Conservation (phyloP, 2,329 filamentous ascomycete genomes). For the Albophoma yamanashiensis region DNA sequence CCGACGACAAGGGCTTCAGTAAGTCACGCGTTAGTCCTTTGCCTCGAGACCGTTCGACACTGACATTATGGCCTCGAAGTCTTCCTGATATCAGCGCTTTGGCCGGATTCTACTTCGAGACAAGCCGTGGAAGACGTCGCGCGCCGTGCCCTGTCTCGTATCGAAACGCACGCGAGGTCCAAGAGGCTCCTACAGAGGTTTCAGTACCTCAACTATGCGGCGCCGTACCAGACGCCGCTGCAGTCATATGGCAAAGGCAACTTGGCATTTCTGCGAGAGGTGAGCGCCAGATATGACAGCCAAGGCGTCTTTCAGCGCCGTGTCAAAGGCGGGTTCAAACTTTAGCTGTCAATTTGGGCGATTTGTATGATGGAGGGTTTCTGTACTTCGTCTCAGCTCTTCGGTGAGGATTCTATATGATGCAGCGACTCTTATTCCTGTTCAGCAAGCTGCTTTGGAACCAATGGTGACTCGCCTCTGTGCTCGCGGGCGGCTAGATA, state of each 20-base stretch:
- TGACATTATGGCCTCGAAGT: not conserved
- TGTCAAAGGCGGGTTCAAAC: not conserved
- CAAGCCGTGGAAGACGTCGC: not conserved
- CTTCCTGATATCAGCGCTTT: not conserved
- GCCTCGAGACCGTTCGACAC: not conserved
- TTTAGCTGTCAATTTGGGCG: not conserved
- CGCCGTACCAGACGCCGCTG: slow-evolving; percentile 23
- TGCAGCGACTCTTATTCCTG: no score
- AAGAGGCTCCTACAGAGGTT: slow-evolving; percentile 21
- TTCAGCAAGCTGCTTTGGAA: no score
- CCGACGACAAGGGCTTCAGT: not conserved
- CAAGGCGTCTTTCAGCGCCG: not conserved
- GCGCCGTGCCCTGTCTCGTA: not conserved
- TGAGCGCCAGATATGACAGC: not conserved
- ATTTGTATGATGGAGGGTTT: no score
- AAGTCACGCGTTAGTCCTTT: not conserved
- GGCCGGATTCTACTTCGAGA: not conserved
- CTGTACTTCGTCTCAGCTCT: not conserved
- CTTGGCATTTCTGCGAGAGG: slow-evolving; percentile 7
- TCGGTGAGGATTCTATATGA: no score
- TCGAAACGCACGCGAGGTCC: not conserved
- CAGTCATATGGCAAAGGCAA: slow-evolving; percentile 23
- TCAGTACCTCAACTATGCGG: slow-evolving; percentile 36
- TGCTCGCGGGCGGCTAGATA: no score
- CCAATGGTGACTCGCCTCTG: no score